Conservation (phyloP, 768 basidiomycete species). For the Candolleomyces eurysporus region DNA sequence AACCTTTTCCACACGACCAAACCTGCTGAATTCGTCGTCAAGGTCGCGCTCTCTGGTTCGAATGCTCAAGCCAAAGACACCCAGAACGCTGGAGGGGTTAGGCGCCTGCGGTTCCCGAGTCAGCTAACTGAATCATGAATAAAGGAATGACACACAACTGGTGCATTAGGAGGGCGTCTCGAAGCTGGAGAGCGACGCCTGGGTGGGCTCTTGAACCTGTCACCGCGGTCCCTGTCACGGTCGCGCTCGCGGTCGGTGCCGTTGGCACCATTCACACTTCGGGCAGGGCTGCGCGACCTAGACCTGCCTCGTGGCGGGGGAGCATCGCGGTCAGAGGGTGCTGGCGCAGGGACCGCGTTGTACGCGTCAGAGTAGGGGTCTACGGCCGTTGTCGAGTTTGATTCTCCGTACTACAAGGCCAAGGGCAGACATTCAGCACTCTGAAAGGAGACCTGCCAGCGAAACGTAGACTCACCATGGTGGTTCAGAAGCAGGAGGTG, state of each 20-base stretch:
- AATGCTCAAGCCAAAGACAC: conserved; percentile 98
- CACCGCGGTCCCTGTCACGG: conserved; percentile 27
- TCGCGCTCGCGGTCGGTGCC: conserved; percentile 40
- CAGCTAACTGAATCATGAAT: conserved; percentile 24
- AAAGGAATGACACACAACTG: conserved; percentile 46
- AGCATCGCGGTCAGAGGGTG: conserved; percentile 54
- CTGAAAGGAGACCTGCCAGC: not conserved
- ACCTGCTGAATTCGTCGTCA: conserved; percentile 89
- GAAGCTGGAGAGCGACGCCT: conserved; percentile 60
- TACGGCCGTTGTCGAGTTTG: conserved; percentile 49
- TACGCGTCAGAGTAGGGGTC: conserved; percentile 86
- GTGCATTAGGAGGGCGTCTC: conserved; percentile 67
- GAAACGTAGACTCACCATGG: conserved; percentile 58
- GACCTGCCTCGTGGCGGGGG: conserved; percentile 63
- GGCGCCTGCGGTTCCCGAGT: conserved; percentile 66
- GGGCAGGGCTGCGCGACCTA: conserved; percentile 69
- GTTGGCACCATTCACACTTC: conserved; percentile 32
- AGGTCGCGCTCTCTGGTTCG: conserved; percentile 91
- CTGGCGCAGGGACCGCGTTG: conserved; percentile 57
- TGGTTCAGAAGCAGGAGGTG: conserved; percentile 54
- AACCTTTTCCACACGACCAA: conserved; percentile 90
- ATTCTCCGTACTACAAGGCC: conserved; percentile 60
- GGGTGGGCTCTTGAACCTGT: conserved; percentile 34
- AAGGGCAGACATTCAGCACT: conserved; percentile 9
- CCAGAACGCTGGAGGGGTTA: conserved; percentile 84